Evolutionary conservation across 805 yeast genomes (phyloP).

Genomic region (Candida pseudoglaebosa): DNA sequence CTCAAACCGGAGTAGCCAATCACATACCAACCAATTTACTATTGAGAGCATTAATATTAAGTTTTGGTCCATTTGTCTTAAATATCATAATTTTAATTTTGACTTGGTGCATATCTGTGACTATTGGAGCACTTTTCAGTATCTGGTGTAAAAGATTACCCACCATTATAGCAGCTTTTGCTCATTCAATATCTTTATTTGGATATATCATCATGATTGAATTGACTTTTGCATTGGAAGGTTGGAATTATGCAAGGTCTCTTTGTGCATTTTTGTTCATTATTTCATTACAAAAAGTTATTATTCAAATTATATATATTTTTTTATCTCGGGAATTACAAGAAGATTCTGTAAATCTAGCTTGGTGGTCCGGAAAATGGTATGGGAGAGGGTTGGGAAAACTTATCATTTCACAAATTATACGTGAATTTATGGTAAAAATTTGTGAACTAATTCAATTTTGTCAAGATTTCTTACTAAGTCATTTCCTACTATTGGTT

Average conservation of each 20-base stretch:
- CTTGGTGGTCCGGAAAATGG: conserved; percentile 59
- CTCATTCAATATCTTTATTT: conserved; percentile 33
- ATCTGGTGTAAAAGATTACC: conserved; percentile 31
- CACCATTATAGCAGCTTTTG: conserved; percentile 35
- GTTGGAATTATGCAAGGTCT: conserved; percentile 37
- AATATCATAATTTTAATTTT: conserved; percentile 29
- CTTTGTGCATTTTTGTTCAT: conserved; percentile 37
- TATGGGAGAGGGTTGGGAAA: conserved; percentile 33
- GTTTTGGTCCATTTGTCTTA: conserved; percentile 45
- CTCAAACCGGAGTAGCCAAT: conserved; percentile 73
- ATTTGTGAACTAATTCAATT: conserved; percentile 42
- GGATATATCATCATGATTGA: conserved; percentile 33
- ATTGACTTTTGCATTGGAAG: conserved; percentile 36
- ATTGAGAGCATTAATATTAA: conserved; percentile 54
- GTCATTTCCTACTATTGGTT: conserved; percentile 37
- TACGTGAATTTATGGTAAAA: conserved; percentile 45
- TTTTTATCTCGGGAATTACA: conserved; percentile 40
- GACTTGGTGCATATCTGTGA: conserved; percentile 31
- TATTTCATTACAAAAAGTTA: conserved; percentile 31
- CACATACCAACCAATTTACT: conserved; percentile 45
- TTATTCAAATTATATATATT: conserved; percentile 24
- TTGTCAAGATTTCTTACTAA: conserved; percentile 45
- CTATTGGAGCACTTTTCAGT: conserved; percentile 33
- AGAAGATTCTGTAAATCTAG: conserved; percentile 37
- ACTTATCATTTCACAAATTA: conserved; percentile 38